Evolutionary conservation across 257 asterid genomes (phyloP).

Genomic region (Solanum tarijense): DNA sequence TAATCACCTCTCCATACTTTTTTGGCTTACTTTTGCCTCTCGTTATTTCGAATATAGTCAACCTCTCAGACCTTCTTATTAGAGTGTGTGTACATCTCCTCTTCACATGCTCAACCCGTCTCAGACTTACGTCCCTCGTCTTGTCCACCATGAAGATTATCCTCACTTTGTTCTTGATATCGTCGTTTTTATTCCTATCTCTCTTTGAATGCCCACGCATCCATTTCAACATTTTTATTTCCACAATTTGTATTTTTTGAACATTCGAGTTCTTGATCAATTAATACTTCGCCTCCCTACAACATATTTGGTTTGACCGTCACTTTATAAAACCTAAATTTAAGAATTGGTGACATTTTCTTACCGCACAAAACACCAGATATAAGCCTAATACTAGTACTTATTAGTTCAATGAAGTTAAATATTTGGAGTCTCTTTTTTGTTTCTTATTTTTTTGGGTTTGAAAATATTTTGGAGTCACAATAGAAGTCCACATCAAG

Average conservation of each 20-base stretch:
- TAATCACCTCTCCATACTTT: background rate
- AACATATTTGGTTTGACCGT: background rate
- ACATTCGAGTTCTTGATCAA: background rate
- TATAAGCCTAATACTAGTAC: background rate
- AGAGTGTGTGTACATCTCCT: background rate
- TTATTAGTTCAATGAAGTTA: background rate
- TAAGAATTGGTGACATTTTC: background rate
- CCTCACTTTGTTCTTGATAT: background rate
- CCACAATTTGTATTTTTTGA: background rate
- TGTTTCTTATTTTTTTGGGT: background rate
- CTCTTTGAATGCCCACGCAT: background rate
- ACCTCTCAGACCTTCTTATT: background rate
- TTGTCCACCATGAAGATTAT: background rate
- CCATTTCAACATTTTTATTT: background rate
- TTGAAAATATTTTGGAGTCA: background rate
- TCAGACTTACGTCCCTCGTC: background rate
- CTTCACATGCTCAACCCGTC: background rate
- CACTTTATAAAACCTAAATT: background rate
- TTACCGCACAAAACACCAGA: background rate
- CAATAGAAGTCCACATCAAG: background rate
- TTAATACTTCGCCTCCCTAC: background rate
- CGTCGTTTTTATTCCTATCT: background rate
- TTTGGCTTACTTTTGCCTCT: rapidly evolving
- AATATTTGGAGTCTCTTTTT: background rate
- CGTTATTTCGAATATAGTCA: background rate